phyloP scores from a whole-genome alignment of 441 rosid species.

The Corymbia citriodora region DNA sequence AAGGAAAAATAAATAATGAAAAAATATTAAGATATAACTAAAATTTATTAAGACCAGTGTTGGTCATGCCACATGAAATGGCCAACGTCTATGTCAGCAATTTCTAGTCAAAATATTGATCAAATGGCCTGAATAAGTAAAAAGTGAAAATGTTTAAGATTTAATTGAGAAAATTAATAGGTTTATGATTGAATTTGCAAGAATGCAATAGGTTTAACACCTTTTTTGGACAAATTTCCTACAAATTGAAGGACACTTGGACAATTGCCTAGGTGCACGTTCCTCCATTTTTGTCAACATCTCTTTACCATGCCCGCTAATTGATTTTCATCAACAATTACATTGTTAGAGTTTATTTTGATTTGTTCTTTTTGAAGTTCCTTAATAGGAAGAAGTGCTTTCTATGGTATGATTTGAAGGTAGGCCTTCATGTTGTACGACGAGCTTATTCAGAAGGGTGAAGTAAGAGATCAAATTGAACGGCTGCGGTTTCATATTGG shows the following conservation, averaged over 20 bases:
- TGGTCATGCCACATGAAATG: too few relatives aligned
- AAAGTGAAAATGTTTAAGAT: too few relatives aligned
- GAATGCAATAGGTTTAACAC: too few relatives aligned
- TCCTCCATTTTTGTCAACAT: background rate
- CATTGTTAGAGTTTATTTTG: accelerated
- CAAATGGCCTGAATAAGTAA: accelerated
- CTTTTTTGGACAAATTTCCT: accelerated
- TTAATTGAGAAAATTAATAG: too few relatives aligned
- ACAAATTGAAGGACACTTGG: background rate
- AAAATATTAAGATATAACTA: too few relatives aligned
- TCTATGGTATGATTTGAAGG: accelerated
- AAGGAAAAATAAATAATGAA: too few relatives aligned
- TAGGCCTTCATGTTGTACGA: background rate
- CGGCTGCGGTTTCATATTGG: background rate
- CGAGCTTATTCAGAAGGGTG: background rate
- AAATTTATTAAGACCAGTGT: accelerated
- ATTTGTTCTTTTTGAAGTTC: background rate
- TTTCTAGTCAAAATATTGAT: too few relatives aligned
- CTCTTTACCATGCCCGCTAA: background rate
- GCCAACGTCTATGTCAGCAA: too few relatives aligned
- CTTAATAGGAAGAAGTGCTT: background rate
- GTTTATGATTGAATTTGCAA: too few relatives aligned
- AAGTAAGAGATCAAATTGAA: background rate
- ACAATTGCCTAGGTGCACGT: background rate
- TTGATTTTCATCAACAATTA: background rate